phyloP scores from a whole-genome alignment of 2,329 filamentous ascomycete genomes.

The Aureobasidium lini region DNA sequence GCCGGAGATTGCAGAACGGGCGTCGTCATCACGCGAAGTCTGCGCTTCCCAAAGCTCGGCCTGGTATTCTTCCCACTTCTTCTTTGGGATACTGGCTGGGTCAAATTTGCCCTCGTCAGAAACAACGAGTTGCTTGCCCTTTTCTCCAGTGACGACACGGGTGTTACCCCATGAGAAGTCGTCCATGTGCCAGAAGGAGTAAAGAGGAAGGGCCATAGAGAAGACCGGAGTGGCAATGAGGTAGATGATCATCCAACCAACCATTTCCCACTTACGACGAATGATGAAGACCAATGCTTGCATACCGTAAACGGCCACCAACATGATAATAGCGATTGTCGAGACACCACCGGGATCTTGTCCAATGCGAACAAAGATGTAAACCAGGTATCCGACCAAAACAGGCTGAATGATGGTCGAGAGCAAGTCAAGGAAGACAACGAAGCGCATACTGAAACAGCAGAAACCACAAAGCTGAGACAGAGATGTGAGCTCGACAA shows the following conservation, averaged over 20 bases:
- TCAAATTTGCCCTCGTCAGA: constrained; percentile 98
- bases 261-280: constrained; percentile 97
- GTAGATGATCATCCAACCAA: constrained; percentile 98
- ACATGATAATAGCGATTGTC: constrained; percentile 77
- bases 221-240: constrained; percentile 86
- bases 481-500: constrained; percentile 89
- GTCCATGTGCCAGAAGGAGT: constrained; percentile 99
- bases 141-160: constrained; percentile 89
- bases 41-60: constrained; percentile 95
- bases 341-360: constrained; percentile 60
- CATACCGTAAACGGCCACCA: constrained; percentile 93
- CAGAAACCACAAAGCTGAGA: constrained; percentile 97
- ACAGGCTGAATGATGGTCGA: constrained; percentile 90
- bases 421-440: constrained; percentile 89
- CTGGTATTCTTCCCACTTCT: constrained; percentile 99
- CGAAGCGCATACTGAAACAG: constrained; percentile 98
- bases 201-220: constrained; percentile 80
- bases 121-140: constrained; percentile 84
- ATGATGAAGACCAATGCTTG: constrained; percentile 96
- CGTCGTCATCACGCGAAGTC: constrained; percentile 65
- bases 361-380: constrained; percentile 71
- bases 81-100: constrained; percentile 82
- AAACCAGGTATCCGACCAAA: constrained; percentile 80
- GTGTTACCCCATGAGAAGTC: constrained; percentile 99
- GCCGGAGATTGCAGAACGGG: constrained; percentile 81